Evolutionary conservation across 2,329 filamentous ascomycete species (phyloP).

Genomic region (Simplicillium aogashimaense): DNA sequence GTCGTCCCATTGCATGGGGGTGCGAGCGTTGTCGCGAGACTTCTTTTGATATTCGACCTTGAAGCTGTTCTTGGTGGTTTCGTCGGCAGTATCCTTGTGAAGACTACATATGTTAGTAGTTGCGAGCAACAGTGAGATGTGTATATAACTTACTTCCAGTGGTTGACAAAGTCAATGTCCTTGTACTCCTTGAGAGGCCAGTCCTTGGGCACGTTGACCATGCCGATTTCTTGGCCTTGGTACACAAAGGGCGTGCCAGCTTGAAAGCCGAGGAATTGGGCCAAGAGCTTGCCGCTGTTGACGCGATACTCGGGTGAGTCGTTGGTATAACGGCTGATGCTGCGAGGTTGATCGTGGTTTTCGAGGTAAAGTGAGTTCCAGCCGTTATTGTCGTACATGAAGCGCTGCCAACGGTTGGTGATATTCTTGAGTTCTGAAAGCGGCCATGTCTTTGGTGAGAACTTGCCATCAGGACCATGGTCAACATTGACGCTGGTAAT

Average conservation of each 20-base stretch:
- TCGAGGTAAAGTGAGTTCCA: conserved; percentile 59
- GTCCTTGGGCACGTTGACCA: conserved; percentile 50
- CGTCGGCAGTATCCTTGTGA: conserved; percentile 26
- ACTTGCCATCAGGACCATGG: conserved; percentile 32
- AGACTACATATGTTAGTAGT: conserved; percentile 15
- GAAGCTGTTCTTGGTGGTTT: conserved; percentile 23
- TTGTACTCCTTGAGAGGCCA: conserved; percentile 59
- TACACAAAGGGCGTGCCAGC: conserved; percentile 59
- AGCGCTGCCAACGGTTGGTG: conserved; percentile 47
- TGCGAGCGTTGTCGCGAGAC: conserved; percentile 59
- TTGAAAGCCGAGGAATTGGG: conserved; percentile 45
- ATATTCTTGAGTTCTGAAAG: conserved; percentile 41
- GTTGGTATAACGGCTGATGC: conserved; percentile 44
- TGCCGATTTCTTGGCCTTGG: conserved; percentile 60
- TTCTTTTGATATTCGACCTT: conserved; percentile 43
- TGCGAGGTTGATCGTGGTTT: conserved; percentile 55
- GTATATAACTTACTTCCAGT: conserved; percentile 30
- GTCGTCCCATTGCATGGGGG: conserved; percentile 63
- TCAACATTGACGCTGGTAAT: conserved; percentile 36
- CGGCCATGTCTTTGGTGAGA: conserved; percentile 30
- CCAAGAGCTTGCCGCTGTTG: conserved; percentile 48
- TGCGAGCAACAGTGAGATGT: neutral
- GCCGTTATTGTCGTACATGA: conserved; percentile 48
- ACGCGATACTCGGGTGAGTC: conserved; percentile 38
- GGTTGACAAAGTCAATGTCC: conserved; percentile 51